Percentiles rank a stretch among this genome's conserved stretches.
phyloP scores from a whole-genome alignment of 1,284 basidiomycete genomes.

The Fomitopsis palustris region DNA sequence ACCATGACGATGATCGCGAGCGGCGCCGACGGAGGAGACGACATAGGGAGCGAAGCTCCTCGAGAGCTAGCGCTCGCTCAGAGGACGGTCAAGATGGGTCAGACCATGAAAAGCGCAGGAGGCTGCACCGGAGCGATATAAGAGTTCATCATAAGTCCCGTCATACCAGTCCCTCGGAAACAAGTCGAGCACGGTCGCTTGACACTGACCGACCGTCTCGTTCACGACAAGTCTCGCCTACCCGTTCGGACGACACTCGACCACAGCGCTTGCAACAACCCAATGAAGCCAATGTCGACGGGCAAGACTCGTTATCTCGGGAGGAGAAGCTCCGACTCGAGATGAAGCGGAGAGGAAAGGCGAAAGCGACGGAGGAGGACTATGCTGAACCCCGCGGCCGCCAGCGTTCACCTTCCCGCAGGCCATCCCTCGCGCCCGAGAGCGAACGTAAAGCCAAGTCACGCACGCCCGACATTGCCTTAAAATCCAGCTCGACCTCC shows the following conservation, averaged over 20 bases:
- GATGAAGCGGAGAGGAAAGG: constrained; percentile 33
- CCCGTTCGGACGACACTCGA: constrained; percentile 6
- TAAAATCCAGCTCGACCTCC: constrained; percentile 15
- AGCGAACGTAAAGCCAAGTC: constrained; percentile 7
- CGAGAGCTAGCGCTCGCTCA: constrained; percentile 18
- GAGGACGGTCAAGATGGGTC: constrained; percentile 4
- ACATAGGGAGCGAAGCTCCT: constrained; percentile 18
- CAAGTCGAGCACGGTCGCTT: background rate
- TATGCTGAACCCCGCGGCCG: background rate
- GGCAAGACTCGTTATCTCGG: constrained; percentile 13
- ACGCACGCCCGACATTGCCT: constrained; percentile 10
- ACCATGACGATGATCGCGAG: constrained; percentile 10
- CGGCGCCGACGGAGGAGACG: constrained; percentile 14
- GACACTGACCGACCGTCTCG: constrained; percentile 5
- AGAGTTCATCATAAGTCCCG: background rate
- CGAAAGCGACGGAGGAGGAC: constrained; percentile 13
- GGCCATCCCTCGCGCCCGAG: constrained; percentile 8
- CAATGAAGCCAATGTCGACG: background rate
- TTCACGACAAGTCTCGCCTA: constrained; percentile 7
- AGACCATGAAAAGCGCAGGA: constrained; percentile 22
- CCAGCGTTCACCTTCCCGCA: constrained; percentile 1
- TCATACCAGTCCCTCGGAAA: background rate
- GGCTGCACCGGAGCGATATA: constrained; percentile 14
- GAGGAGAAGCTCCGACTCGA: constrained; percentile 20
- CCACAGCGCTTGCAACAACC: background rate